Conservation (phyloP, 768 basidiomycete genomes). For the Russula ochroleuca region DNA sequence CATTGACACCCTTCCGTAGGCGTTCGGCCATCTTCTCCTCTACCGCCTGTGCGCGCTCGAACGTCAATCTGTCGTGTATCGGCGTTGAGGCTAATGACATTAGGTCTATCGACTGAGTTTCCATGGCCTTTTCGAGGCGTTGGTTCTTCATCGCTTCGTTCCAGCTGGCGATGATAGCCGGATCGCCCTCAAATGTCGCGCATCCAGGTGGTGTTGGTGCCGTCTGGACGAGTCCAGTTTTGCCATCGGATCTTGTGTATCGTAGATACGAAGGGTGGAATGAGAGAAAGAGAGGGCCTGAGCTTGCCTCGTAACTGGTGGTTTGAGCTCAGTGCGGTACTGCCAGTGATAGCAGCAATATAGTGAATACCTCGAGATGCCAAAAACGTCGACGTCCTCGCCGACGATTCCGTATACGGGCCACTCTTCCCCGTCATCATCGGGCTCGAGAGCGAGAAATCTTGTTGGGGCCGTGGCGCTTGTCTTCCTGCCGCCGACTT, state of each 20-base stretch:
- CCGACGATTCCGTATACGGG: slow-evolving; percentile 28
- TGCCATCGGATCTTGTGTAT: slow-evolving; percentile 25
- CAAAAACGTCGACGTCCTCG: slow-evolving; percentile 27
- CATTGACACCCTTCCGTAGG: not conserved
- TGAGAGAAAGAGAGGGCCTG: not conserved
- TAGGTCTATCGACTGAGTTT: slow-evolving; percentile 20
- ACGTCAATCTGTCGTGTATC: slow-evolving; percentile 23
- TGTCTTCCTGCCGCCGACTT: not conserved
- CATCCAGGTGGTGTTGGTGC: slow-evolving; percentile 27
- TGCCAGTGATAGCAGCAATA: no score
- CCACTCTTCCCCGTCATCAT: slow-evolving; percentile 25
- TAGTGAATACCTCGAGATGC: slow-evolving; percentile 19
- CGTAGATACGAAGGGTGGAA: no score
- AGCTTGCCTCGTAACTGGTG: slow-evolving; percentile 26
- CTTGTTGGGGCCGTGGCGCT: not conserved
- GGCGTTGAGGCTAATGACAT: slow-evolving; percentile 9
- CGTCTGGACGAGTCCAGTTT: slow-evolving; percentile 25
- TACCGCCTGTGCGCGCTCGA: slow-evolving; percentile 21
- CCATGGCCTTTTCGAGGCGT: not conserved
- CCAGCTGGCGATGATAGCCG: slow-evolving; percentile 14
- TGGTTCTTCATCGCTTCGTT: slow-evolving; percentile 10
- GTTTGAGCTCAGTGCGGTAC: not conserved
- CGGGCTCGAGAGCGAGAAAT: slow-evolving; percentile 19
- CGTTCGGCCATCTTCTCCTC: slow-evolving; percentile 22
- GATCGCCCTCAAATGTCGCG: slow-evolving; percentile 5